phyloP scores from a whole-genome alignment of 345 rosid species.

The Pistacia integerrima region DNA sequence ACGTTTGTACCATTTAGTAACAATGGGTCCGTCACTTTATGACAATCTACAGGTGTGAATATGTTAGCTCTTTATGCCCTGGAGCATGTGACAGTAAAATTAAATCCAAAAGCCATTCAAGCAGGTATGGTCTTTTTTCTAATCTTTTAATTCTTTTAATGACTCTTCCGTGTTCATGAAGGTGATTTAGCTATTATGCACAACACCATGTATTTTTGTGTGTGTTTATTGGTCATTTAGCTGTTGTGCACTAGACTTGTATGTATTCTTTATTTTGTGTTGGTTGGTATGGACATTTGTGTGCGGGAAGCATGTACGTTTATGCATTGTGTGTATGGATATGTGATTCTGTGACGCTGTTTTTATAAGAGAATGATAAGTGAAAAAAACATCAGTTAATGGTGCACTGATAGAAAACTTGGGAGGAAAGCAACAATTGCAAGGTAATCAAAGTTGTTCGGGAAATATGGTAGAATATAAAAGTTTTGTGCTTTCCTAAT shows the following conservation, averaged over 20 bases:
- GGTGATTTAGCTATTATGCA: not conserved
- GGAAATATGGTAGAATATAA: not conserved
- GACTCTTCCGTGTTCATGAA: not conserved
- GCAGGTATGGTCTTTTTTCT: conserved; percentile 46
- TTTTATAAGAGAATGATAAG: not conserved
- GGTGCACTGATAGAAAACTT: not conserved
- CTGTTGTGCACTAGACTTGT: not conserved
- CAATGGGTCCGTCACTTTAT: not conserved
- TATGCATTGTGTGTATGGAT: no score
- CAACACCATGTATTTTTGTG: not conserved
- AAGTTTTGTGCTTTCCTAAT: not conserved
- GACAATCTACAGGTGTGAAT: conserved; percentile 55
- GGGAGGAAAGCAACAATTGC: not conserved
- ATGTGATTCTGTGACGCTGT: not conserved
- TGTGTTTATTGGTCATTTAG: not conserved
- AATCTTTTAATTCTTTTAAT: conserved; percentile 6
- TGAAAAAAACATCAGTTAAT: not conserved
- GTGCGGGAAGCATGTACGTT: not conserved
- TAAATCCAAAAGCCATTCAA: conserved; percentile 42
- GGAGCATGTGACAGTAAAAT: conserved; percentile 39
- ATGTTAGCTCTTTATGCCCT: conserved; percentile 69
- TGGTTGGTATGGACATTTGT: not conserved
- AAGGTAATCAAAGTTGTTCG: conserved; percentile 2
- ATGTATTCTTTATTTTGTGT: not conserved
- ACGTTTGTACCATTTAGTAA: no score